Percentiles rank a stretch among this genome's conserved stretches.
Evolutionary conservation across 495 filamentous ascomycete genomes (phyloP).

Genomic region (Talaromyces thailandensis): DNA sequence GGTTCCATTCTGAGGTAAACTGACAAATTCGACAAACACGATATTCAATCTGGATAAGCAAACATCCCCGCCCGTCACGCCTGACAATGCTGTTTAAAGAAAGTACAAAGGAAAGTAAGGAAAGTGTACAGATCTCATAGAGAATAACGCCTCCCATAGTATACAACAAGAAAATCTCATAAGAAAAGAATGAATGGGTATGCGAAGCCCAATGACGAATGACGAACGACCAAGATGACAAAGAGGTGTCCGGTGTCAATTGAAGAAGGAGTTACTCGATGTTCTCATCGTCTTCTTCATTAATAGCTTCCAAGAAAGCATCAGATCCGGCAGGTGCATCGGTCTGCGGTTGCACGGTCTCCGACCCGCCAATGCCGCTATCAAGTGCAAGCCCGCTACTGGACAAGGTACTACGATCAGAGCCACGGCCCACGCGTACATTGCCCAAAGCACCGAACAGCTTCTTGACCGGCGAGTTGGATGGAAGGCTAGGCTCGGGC

Average conservation of each 20-base stretch:
- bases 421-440: constrained; percentile 37
- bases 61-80: background rate
- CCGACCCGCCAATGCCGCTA: background rate
- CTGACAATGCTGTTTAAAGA: background rate
- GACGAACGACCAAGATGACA: background rate
- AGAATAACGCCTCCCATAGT: background rate
- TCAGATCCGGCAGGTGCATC: background rate
- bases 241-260: background rate
- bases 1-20: background rate
- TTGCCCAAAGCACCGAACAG: constrained; percentile 32
- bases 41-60: background rate
- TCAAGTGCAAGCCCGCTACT: constrained; percentile 54
- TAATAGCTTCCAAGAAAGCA: background rate
- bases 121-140: background rate
- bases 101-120: background rate
- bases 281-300: background rate
- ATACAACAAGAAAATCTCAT: background rate
- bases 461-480: constrained; percentile 35
- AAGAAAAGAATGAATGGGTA: background rate
- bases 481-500: constrained; percentile 38
- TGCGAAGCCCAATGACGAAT: background rate
- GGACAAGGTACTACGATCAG: constrained; percentile 32
- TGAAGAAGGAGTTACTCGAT: background rate
- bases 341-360: background rate
- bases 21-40: background rate